Conservation (phyloP, 495 filamentous ascomycete genomes). For the Penicillium dipodomyicola region DNA sequence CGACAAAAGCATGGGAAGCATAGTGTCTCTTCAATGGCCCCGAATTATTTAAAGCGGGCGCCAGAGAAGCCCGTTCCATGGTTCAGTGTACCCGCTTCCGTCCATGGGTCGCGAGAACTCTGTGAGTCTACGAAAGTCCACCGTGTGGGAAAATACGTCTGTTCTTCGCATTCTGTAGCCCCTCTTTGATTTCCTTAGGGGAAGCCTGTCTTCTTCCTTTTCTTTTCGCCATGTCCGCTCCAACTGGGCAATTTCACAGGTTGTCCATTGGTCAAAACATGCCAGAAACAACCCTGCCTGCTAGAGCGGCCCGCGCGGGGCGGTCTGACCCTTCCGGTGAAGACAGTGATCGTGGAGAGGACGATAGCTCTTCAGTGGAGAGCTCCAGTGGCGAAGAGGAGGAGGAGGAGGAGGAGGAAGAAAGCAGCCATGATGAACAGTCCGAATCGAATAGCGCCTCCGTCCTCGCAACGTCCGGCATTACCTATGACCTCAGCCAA, state of each 20-base stretch:
- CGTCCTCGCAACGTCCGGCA: conserved; percentile 37
- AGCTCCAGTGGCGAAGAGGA: conserved; percentile 16
- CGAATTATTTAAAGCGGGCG: conserved; percentile 34
- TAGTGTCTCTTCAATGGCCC: conserved; percentile 1
- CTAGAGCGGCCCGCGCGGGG: conserved; percentile 23
- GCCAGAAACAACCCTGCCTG: conserved; percentile 28
- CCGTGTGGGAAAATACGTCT: conserved; percentile 11
- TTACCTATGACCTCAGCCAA: conserved; percentile 42
- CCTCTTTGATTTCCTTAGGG: conserved; percentile 5
- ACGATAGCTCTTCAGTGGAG: conserved; percentile 13
- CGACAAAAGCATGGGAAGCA: conserved; percentile 5
- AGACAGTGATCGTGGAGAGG: conserved; percentile 18
- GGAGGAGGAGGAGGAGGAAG: conserved; percentile 17
- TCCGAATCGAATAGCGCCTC: conserved; percentile 23
- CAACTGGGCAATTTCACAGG: conserved; percentile 41
- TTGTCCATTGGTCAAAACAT: conserved; percentile 40
- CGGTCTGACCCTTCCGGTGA: conserved; percentile 20
- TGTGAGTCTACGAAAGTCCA: conserved; percentile 25
- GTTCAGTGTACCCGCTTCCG: conserved; percentile 39
- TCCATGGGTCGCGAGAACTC: conserved; percentile 46
- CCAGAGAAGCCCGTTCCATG: conserved; percentile 30
- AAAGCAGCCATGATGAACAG: conserved; percentile 21
- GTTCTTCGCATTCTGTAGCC: conserved; percentile 4
- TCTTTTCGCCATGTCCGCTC: conserved; percentile 37
- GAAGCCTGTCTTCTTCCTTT: conserved; percentile 9